Percentiles rank a stretch among this genome's conserved stretches.
Conservation (phyloP, 805 yeast genomes). For the Wickerhamomyces hampshirensis region DNA sequence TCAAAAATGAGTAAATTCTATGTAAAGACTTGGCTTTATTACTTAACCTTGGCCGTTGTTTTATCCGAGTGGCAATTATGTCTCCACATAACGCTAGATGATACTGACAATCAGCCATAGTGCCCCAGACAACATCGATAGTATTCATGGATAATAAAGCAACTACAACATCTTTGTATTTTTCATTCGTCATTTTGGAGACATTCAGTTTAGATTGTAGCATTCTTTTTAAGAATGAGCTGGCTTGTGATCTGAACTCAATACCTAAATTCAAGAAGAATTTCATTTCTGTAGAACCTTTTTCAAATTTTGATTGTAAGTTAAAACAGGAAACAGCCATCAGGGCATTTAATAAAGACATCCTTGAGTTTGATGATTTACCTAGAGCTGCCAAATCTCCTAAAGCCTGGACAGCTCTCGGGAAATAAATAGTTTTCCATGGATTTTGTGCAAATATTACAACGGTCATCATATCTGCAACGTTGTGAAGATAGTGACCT, state of each 20-base stretch:
- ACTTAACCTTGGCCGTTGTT: conserved; percentile 57
- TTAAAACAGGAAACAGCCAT: conserved; percentile 81
- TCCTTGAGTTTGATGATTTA: conserved; percentile 66
- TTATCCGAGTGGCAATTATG: conserved; percentile 66
- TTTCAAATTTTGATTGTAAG: conserved; percentile 64
- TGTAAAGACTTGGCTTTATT: conserved; percentile 75
- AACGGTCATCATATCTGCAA: conserved; percentile 76
- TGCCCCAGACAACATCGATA: conserved; percentile 86
- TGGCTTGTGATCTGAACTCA: conserved; percentile 70
- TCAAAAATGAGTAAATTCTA: conserved; percentile 70
- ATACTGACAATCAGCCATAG: conserved; percentile 78
- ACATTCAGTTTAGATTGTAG: conserved; percentile 39
- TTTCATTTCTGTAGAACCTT: conserved; percentile 63
- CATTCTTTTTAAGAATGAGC: conserved; percentile 58
- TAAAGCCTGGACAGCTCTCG: conserved; percentile 74
- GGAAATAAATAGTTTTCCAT: conserved; percentile 84
- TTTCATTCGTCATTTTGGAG: conserved; percentile 39
- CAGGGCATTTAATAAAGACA: conserved; percentile 72
- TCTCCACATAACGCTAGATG: conserved; percentile 74
- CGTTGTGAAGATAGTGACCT: conserved; percentile 67
- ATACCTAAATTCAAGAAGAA: conserved; percentile 70
- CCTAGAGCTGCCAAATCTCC: conserved; percentile 79
- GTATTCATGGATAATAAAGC: conserved; percentile 85
- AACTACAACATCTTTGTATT: conserved; percentile 78
- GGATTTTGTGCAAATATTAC: conserved; percentile 72